These are phyloP conservation scores for Phoma sp. DNA, from an alignment of 2,329 filamentous ascomycete genomes.

Conservation along the genomic window DNA sequence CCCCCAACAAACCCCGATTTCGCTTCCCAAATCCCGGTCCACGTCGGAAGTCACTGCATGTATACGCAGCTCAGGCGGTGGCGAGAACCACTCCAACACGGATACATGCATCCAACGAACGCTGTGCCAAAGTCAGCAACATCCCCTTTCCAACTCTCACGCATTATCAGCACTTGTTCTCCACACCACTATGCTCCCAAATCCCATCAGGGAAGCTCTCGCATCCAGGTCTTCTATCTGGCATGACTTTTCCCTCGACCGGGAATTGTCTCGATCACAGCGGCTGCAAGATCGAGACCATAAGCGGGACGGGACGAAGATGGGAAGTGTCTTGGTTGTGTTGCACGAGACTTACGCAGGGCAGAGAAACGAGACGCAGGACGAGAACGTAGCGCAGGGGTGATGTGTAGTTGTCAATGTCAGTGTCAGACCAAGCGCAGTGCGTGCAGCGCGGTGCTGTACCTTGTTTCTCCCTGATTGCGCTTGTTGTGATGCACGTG, in stretches of 20 bases:
- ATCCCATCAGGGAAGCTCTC: background rate
- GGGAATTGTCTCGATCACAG: constrained; percentile 31
- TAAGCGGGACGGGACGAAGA: constrained; percentile 11
- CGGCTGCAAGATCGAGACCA: constrained; percentile 15
- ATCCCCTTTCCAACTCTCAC: background rate
- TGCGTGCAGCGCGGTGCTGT: constrained; percentile 7
- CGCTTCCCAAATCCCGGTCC: constrained; percentile 22
- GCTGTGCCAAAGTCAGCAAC: constrained; percentile 13
- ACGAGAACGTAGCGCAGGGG: constrained; percentile 20
- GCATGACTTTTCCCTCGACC: constrained; percentile 7
- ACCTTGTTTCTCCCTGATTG: background rate
- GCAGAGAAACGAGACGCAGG: constrained; percentile 21
- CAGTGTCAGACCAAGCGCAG: constrained; percentile 16
- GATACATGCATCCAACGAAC: background rate
- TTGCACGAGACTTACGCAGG: constrained; percentile 24
- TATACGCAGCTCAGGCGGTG: background rate
- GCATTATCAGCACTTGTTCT: constrained; percentile 1
- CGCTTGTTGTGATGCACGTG: background rate
- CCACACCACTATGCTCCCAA: background rate
- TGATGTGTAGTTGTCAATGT: constrained; percentile 16
- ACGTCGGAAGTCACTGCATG: constrained; percentile 20
- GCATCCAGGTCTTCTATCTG: background rate
- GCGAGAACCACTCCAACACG: constrained; percentile 2
- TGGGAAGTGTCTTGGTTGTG: constrained; percentile 12
- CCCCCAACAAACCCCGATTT: constrained; percentile 9